Percentiles rank a stretch among this genome's conserved stretches.
Evolutionary conservation across 352 stramenopile species (phyloP).

Genomic region (Globisporangium irregulare): DNA sequence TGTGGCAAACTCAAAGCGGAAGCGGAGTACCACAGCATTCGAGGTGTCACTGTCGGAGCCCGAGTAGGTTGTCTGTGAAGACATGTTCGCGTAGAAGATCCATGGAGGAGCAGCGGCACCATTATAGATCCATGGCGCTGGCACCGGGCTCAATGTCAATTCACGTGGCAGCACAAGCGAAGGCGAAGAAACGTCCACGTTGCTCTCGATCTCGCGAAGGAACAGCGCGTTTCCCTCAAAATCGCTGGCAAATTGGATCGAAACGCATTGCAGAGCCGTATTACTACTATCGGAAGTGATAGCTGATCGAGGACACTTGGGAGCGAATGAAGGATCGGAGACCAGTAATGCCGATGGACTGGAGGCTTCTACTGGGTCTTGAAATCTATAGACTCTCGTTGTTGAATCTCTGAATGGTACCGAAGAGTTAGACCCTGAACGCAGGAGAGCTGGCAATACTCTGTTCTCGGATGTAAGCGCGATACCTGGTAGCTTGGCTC

Average conservation of each 20-base stretch:
- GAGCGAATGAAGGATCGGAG: neutral
- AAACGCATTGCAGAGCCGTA: neutral
- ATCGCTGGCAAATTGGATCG: conserved; percentile 6
- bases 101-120: neutral
- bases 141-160: neutral
- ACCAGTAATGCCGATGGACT: neutral
- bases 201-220: conserved; percentile 10
- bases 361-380: neutral
- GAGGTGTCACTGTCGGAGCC: neutral
- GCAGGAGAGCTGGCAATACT: neutral
- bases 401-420: neutral
- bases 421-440: neutral
- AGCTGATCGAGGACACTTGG: neutral
- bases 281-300: neutral
- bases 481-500: conserved; percentile 16
- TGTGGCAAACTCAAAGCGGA: conserved; percentile 9
- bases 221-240: conserved; percentile 2
- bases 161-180: neutral
- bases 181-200: conserved; percentile 3
- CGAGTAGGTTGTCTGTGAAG: neutral
- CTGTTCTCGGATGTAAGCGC: neutral
- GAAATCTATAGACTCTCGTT: conserved; percentile 7
- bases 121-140: conserved; percentile 11
- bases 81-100: conserved; percentile 2
- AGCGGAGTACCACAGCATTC: neutral